Percentiles rank a stretch among this genome's conserved stretches.
phyloP scores from a whole-genome alignment of 495 filamentous ascomycete species.

The Tetracladium marchalianum region DNA sequence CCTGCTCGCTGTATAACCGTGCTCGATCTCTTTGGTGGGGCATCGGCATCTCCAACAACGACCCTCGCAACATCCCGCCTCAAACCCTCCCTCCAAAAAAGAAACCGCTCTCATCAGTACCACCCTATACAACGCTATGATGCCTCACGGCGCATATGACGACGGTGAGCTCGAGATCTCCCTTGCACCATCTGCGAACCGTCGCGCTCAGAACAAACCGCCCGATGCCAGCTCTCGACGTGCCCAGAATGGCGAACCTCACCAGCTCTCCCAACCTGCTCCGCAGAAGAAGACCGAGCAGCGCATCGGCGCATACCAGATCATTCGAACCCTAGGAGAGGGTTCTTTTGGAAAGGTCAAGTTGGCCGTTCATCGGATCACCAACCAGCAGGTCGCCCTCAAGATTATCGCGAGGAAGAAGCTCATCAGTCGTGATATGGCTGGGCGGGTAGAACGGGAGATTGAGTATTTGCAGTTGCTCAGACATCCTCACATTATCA shows the following conservation, averaged over 20 bases:
- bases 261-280: constrained; percentile 19
- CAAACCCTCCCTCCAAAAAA: constrained; percentile 4
- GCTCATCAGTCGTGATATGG: constrained; percentile 92
- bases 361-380: constrained; percentile 82
- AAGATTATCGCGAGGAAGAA: constrained; percentile 97
- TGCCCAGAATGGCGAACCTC: constrained; percentile 23
- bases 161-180: constrained; percentile 91
- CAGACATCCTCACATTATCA: constrained; percentile 97
- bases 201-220: constrained; percentile 29
- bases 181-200: constrained; percentile 55
- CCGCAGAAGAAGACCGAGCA: constrained; percentile 48
- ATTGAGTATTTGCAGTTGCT: constrained; percentile 96
- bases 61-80: background rate
- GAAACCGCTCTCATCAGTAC: background rate
- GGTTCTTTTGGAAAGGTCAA: constrained; percentile 98
- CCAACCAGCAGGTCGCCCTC: constrained; percentile 85
- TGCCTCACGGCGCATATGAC: constrained; percentile 54
- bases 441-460: constrained; percentile 90
- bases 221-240: constrained; percentile 16
- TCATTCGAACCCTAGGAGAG: constrained; percentile 85
- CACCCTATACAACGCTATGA: constrained; percentile 20
- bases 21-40: constrained; percentile 14
- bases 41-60: background rate
- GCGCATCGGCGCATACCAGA: constrained; percentile 81
- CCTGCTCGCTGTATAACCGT: no score